These are phyloP conservation scores for Chalciporus sphaerocephalus DNA, from an alignment of 768 basidiomycete species.

Conservation along the genomic window DNA sequence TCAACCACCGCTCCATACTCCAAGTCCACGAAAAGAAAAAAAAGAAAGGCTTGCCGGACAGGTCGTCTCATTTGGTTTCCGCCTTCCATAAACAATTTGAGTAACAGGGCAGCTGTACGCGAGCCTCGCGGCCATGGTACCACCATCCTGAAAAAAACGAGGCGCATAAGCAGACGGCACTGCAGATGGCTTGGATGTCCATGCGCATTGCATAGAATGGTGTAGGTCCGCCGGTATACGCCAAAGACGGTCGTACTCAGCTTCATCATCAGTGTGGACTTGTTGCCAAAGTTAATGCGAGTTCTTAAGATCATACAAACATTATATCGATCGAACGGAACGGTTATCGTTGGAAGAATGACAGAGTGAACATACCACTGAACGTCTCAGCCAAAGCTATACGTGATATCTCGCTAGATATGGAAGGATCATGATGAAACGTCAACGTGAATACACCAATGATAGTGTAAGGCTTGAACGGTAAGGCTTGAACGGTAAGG, in stretches of 20 bases:
- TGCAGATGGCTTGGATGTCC: no score
- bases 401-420: not conserved
- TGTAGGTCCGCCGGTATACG: slow-evolving; percentile 83
- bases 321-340: not conserved
- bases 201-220: slow-evolving; percentile 66
- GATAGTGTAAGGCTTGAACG: slow-evolving; percentile 76
- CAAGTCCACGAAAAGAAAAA: no score
- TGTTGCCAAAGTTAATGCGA: slow-evolving; percentile 72
- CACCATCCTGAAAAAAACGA: slow-evolving; percentile 51
- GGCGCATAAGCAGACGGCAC: no score
- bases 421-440: slow-evolving; percentile 8
- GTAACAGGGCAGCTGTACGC: slow-evolving; percentile 82
- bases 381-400: slow-evolving; percentile 72
- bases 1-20: not conserved
- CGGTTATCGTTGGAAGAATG: no score
- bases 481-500: slow-evolving; percentile 55
- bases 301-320: slow-evolving; percentile 38
- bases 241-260: slow-evolving; percentile 83
- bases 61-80: slow-evolving; percentile 64
- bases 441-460: slow-evolving; percentile 88
- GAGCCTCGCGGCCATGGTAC: slow-evolving; percentile 62
- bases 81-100: slow-evolving; percentile 77
- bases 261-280: slow-evolving; percentile 64
- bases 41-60: slow-evolving; percentile 52
- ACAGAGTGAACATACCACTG: slow-evolving; percentile 76